Conservation (phyloP, 805 yeast genomes). For the Starmerella sp. region DNA sequence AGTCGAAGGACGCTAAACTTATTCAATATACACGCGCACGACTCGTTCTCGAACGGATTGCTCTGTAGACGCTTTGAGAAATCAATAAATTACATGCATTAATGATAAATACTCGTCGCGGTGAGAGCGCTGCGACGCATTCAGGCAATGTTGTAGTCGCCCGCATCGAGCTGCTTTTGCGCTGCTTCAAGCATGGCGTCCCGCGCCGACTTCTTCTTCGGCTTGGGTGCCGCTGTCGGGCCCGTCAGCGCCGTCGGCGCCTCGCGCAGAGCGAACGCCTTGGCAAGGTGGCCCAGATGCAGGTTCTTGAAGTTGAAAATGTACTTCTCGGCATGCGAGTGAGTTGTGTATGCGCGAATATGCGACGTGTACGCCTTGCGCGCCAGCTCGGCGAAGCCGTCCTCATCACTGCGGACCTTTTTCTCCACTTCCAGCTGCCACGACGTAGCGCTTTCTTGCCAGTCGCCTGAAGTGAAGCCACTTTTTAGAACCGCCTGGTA, state of each 20-base stretch:
- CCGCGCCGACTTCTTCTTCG: constrained; percentile 16
- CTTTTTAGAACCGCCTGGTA: constrained; percentile 32
- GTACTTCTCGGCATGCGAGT: constrained; percentile 64
- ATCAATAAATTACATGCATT: background rate
- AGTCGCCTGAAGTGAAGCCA: constrained; percentile 37
- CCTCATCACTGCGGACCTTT: constrained; percentile 57
- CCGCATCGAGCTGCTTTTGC: constrained; percentile 16
- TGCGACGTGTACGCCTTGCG: constrained; percentile 77
- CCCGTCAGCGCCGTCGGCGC: constrained; percentile 54
- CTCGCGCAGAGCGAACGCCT: constrained; percentile 87
- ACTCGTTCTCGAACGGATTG: constrained; percentile 9
- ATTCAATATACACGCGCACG: constrained; percentile 14
- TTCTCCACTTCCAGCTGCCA: constrained; percentile 90
- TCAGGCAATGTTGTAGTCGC: constrained; percentile 22
- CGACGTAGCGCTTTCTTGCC: constrained; percentile 94
- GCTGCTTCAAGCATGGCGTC: constrained; percentile 22
- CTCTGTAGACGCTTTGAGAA: background rate
- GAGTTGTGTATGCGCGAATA: constrained; percentile 92
- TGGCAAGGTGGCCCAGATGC: constrained; percentile 94
- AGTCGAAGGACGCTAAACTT: constrained; percentile 8
- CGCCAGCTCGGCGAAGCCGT: constrained; percentile 53
- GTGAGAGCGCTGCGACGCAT: background rate
- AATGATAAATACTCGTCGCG: background rate
- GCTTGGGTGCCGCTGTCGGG: constrained; percentile 4
- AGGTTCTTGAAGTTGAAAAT: constrained; percentile 69